phyloP scores from a whole-genome alignment of 176 grass and related monocot genomes.

The Zoysia japonica region DNA sequence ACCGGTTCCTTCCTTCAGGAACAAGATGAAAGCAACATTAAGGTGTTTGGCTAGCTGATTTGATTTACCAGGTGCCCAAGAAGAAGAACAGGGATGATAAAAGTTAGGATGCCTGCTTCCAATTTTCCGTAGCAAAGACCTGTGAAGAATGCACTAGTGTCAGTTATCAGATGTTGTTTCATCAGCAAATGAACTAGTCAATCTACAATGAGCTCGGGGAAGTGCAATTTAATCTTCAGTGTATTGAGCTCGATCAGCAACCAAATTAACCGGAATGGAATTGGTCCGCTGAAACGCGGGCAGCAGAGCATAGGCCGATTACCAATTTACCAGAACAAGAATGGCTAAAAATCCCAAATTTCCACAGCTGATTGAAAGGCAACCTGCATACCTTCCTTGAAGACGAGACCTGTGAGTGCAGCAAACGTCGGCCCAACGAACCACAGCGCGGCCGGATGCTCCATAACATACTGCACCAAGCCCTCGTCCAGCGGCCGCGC shows the following conservation, averaged over 20 bases:
- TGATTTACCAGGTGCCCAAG: constrained; percentile 82
- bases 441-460: constrained; percentile 60
- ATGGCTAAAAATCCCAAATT: neutral
- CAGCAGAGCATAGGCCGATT: too few relatives aligned
- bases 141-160: neutral
- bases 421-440: constrained; percentile 80
- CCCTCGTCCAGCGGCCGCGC: constrained; percentile 62
- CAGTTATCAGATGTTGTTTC: neutral
- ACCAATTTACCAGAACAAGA: neutral
- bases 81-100: constrained; percentile 87
- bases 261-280: neutral
- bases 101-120: constrained; percentile 86
- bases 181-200: neutral
- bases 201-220: neutral
- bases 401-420: constrained; percentile 83
- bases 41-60: neutral
- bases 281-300: neutral
- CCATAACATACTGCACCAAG: constrained; percentile 61
- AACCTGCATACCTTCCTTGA: constrained; percentile 74
- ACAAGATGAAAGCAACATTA: neutral
- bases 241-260: neutral
- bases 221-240: neutral
- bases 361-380: neutral
- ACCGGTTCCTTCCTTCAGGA: neutral
- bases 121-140: constrained; percentile 92